phyloP scores from a whole-genome alignment of 805 yeast species.

The Clavispora santaluciae region DNA sequence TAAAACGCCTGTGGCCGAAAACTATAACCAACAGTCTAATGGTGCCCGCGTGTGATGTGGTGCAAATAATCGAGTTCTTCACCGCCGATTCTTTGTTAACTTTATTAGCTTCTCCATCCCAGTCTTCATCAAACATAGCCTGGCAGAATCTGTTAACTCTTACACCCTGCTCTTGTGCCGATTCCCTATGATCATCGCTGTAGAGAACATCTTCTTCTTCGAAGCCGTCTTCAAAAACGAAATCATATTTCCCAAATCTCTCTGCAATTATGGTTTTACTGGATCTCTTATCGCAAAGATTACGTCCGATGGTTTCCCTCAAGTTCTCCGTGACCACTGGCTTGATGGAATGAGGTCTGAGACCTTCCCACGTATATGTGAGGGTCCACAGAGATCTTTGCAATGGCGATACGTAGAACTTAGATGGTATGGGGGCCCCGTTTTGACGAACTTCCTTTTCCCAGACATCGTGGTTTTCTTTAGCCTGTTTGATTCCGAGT shows the following conservation, averaged over 20 bases:
- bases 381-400: slow-evolving; percentile 59
- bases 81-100: slow-evolving; percentile 22
- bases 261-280: slow-evolving; percentile 31
- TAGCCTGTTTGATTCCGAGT: slow-evolving; percentile 53
- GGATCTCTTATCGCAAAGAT: slow-evolving; percentile 57
- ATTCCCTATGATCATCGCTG: slow-evolving; percentile 44
- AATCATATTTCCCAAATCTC: slow-evolving; percentile 31
- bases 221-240: slow-evolving; percentile 40
- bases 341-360: slow-evolving; percentile 14
- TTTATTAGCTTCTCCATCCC: slow-evolving; percentile 7
- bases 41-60: slow-evolving; percentile 61
- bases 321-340: slow-evolving; percentile 40
- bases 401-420: slow-evolving; percentile 58
- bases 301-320: slow-evolving; percentile 58
- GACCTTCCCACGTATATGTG: slow-evolving; percentile 45
- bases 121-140: slow-evolving; percentile 22
- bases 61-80: slow-evolving; percentile 30
- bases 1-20: slow-evolving; percentile 50
- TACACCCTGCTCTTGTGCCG: slow-evolving; percentile 43
- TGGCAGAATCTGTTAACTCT: slow-evolving; percentile 46
- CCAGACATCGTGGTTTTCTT: slow-evolving; percentile 43
- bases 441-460: slow-evolving; percentile 30
- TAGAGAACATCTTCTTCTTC: slow-evolving; percentile 47
- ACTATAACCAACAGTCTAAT: slow-evolving; percentile 49
- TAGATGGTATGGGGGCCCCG: slow-evolving; percentile 55